phyloP scores from a whole-genome alignment of 345 rosid genomes.

The Balakata baccata region DNA sequence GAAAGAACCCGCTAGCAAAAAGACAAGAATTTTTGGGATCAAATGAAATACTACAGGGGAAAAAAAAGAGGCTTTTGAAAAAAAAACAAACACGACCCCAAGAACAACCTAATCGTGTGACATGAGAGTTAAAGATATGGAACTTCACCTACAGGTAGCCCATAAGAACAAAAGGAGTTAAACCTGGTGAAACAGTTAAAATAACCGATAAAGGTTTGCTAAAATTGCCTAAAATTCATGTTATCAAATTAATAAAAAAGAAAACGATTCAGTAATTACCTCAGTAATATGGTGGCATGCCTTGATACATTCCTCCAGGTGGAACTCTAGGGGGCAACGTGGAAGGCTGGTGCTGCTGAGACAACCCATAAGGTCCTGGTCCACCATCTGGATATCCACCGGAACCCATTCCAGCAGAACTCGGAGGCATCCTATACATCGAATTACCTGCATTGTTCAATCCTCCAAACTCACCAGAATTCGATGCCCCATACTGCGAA shows the following conservation, averaged over 20 bases:
- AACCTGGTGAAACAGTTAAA: background rate
- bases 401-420: constrained; percentile 21
- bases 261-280: constrained; percentile 15
- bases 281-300: constrained; percentile 33
- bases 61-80: background rate
- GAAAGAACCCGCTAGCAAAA: background rate
- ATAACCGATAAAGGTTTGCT: background rate
- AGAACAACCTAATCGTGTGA: background rate
- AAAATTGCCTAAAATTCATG: background rate
- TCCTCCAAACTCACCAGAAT: constrained; percentile 22
- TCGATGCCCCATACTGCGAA: constrained; percentile 23
- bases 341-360: constrained; percentile 30
- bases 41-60: background rate
- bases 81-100: background rate
- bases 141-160: background rate
- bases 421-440: constrained; percentile 28
- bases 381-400: constrained; percentile 28
- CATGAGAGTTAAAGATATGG: background rate
- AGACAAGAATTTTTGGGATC: background rate
- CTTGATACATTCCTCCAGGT: constrained; percentile 34
- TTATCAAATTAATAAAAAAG: background rate
- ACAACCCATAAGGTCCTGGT: constrained; percentile 24
- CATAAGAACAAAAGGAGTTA: background rate
- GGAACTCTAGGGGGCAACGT: constrained; percentile 30
- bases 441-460: constrained; percentile 21